Conservation (phyloP, 257 asterid species). For the Paraleonurus japonicus region DNA sequence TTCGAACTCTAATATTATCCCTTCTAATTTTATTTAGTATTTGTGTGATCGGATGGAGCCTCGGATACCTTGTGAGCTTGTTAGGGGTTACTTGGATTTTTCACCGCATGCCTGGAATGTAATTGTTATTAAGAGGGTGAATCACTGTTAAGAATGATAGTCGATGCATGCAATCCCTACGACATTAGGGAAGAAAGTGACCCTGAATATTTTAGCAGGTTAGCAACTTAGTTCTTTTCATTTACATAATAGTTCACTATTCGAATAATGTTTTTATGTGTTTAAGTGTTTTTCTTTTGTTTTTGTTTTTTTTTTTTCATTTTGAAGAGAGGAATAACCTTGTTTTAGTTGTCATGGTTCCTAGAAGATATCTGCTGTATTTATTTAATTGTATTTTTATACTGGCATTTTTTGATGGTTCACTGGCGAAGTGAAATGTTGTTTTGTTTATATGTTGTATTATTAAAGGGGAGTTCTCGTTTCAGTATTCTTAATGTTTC, state of each 20-base stretch:
- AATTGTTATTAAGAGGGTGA: slow-evolving; percentile 60
- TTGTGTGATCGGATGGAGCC: slow-evolving; percentile 92
- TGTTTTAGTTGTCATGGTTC: slow-evolving; percentile 4
- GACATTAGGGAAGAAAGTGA: slow-evolving; percentile 89
- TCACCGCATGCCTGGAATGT: slow-evolving; percentile 98
- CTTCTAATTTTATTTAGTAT: slow-evolving; percentile 48
- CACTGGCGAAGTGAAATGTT: background rate
- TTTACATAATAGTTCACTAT: background rate
- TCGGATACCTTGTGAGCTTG: slow-evolving; percentile 87
- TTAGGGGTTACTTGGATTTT: slow-evolving; percentile 93
- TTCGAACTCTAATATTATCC: slow-evolving; percentile 27
- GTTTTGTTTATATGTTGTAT: background rate
- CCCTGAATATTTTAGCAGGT: slow-evolving; percentile 87
- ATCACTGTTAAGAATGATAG: slow-evolving; percentile 72
- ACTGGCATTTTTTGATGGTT: background rate
- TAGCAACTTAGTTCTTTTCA: background rate
- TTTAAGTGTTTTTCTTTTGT: background rate
- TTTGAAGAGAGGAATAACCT: background rate
- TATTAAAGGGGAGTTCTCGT: background rate
- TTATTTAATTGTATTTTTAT: background rate
- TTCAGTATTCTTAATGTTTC: background rate
- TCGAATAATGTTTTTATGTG: background rate
- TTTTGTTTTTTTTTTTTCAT: background rate
- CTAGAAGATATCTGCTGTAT: background rate
- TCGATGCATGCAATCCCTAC: slow-evolving; percentile 93